These are phyloP conservation scores for Marasmius oreades DNA, from an alignment of 1,284 basidiomycete genomes.

Conservation along the genomic window DNA sequence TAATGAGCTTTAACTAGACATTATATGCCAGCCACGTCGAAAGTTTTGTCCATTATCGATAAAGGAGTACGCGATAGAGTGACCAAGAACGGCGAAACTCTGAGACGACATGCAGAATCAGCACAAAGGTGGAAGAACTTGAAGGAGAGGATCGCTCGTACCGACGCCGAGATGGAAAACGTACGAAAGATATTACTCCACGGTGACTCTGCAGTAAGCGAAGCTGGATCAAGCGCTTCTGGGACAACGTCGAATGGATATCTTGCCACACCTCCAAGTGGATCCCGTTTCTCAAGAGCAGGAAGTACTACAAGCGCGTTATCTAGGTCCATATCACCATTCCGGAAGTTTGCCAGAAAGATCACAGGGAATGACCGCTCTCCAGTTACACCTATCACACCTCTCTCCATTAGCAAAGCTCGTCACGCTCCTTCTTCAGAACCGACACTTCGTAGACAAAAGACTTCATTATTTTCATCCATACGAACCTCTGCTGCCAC, in stretches of 20 bases:
- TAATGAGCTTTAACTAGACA: slow-evolving; percentile 44
- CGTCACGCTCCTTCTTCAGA: slow-evolving; percentile 50
- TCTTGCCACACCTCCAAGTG: slow-evolving; percentile 60
- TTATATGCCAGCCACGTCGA: slow-evolving; percentile 89
- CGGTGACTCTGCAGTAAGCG: slow-evolving; percentile 55
- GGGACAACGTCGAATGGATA: slow-evolving; percentile 52
- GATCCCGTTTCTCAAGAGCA: slow-evolving; percentile 37
- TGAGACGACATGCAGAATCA: slow-evolving; percentile 83
- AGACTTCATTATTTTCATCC: slow-evolving; percentile 54
- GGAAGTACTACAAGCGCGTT: slow-evolving; percentile 51
- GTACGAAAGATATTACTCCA: slow-evolving; percentile 59
- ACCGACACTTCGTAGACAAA: slow-evolving; percentile 51
- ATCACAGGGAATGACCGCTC: slow-evolving; percentile 44
- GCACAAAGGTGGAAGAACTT: slow-evolving; percentile 80
- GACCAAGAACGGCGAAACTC: slow-evolving; percentile 92
- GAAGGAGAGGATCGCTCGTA: slow-evolving; percentile 70
- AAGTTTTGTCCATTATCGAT: slow-evolving; percentile 90
- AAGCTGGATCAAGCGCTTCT: slow-evolving; percentile 65
- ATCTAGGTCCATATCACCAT: slow-evolving; percentile 72
- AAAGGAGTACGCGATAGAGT: slow-evolving; percentile 88
- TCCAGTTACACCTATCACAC: slow-evolving; percentile 44
- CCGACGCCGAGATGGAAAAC: slow-evolving; percentile 78
- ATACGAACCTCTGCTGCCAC: slow-evolving; percentile 40
- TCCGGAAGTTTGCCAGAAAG: slow-evolving; percentile 70
- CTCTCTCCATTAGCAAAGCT: slow-evolving; percentile 42